Base-by-base conservation (phyloP, 345 rosid species). In the Noccaea bulbosa region DNA sequence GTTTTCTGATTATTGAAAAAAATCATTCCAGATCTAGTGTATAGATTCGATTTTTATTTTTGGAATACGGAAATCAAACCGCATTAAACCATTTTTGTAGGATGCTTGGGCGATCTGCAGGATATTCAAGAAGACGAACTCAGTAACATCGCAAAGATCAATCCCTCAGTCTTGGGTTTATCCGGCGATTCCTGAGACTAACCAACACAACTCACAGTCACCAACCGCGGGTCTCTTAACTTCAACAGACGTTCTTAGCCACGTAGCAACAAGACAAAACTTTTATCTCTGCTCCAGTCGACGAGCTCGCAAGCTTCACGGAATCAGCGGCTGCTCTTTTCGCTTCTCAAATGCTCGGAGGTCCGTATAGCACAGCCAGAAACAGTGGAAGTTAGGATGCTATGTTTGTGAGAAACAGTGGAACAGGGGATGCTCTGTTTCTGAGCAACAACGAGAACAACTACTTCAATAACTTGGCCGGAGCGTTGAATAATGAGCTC, bases 31-130 rank as follows among this genome's bases (percentile, higher is more conserved):
- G 22, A 20, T 20, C 22, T 20, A 20, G 22, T n/a, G n/a, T 20
- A 20, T 20, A 20, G 22, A 20, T 20, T 20, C 22, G 22, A 20
- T 20, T 20, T 20, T 20, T 20, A 20, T 20, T 20, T 20, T 20
- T 20, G 22, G 22, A 20, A 20, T 20, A 20, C 22, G 22, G 22
- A 20, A 20, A 20, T 20, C 22, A 20, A 20, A 20, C 22, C 22
- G 22, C 22, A 20, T 20, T 20, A 20, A 20, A 20, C 22, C 22
- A 1, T 20, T 20, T 52, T 27, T 56, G 44, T 81, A 93, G 96
- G 98, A 91, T 62, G 84, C 94, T 2, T 93, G 98, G 97, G 98
- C 98, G 57, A 93, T 93, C 32, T 93, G 98, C 15, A 85, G 92
- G 86, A 93, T 93, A 77, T 93, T 93, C 83, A 93, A 85, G 85